Evolutionary conservation across 257 asterid genomes (phyloP).

Genomic region (Osmanthus fragrans): DNA sequence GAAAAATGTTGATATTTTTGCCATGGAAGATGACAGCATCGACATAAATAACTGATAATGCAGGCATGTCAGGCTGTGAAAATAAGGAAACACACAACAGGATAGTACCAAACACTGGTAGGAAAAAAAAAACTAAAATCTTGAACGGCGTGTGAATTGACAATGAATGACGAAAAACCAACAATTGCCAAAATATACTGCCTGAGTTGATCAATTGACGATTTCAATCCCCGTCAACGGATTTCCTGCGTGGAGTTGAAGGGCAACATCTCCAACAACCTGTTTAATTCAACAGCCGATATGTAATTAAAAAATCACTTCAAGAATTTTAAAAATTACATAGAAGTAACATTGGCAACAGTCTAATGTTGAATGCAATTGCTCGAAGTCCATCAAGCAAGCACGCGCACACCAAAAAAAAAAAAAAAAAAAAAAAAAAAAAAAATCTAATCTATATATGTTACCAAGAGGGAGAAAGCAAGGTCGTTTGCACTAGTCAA

Average conservation of each 20-base stretch:
- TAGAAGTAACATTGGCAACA: not conserved
- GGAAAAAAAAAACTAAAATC: too few species aligned
- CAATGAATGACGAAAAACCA: not conserved
- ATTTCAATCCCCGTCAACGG: conserved; percentile 63
- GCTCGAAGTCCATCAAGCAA: too few species aligned
- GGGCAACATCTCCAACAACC: conserved; percentile 88
- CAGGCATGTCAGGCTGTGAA: not conserved
- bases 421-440: too few species aligned
- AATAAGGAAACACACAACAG: not conserved
- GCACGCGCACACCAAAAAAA: too few species aligned
- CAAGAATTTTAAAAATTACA: not conserved
- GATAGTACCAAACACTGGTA: not conserved
- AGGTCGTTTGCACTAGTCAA: not conserved
- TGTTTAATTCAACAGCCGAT: conserved; percentile 27
- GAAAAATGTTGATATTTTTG: not conserved
- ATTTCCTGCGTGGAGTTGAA: conserved; percentile 61
- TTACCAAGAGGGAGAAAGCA: not conserved
- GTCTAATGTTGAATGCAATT: not conserved
- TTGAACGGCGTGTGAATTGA: not conserved
- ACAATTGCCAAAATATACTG: not conserved
- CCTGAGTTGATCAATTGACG: conserved; percentile 53
- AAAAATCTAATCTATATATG: too few species aligned
- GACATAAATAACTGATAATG: not conserved
- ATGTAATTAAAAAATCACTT: not conserved
- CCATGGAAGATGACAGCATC: not conserved